Evolutionary conservation across 2,329 filamentous ascomycete species (phyloP).

Genomic region (Colletotrichum salicis): DNA sequence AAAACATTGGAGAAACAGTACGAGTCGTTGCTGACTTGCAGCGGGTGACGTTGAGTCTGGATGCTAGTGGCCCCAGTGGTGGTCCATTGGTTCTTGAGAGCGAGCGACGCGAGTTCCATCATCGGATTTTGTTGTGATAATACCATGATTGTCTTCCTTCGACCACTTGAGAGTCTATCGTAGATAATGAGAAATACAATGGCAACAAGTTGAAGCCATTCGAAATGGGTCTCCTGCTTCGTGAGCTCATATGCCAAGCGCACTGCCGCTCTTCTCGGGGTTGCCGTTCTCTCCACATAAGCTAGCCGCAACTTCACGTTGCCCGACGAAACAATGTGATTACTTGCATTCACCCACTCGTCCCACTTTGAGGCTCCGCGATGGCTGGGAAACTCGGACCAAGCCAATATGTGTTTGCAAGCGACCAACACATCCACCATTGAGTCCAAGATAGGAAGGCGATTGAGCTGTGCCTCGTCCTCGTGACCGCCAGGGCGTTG

Average conservation of each 20-base stretch:
- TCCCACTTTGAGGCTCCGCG: neutral
- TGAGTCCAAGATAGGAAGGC: neutral
- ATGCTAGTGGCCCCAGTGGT: constrained; percentile 72
- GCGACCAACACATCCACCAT: neutral
- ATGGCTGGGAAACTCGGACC: neutral
- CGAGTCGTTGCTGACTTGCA: constrained; percentile 77
- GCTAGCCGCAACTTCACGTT: neutral
- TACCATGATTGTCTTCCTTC: too few species aligned
- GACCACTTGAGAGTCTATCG: neutral
- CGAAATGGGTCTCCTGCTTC: neutral
- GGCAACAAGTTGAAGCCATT: neutral
- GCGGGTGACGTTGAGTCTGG: constrained; percentile 78
- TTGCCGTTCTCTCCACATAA: neutral
- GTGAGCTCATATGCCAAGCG: neutral
- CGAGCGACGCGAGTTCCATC: constrained; percentile 53
- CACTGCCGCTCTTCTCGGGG: neutral
- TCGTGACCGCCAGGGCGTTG: neutral
- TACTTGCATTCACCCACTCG: too few species aligned
- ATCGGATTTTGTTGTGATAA: constrained; percentile 49
- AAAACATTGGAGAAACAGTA: constrained; percentile 81
- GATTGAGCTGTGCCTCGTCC: neutral
- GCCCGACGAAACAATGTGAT: neutral
- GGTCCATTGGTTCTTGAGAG: constrained; percentile 75
- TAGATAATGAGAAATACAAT: neutral
- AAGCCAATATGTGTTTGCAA: neutral